Evolutionary conservation across 352 stramenopile genomes (phyloP), one percentile per base, ranked within the genome.

Genomic region (Phytophthora megakarya): DNA sequence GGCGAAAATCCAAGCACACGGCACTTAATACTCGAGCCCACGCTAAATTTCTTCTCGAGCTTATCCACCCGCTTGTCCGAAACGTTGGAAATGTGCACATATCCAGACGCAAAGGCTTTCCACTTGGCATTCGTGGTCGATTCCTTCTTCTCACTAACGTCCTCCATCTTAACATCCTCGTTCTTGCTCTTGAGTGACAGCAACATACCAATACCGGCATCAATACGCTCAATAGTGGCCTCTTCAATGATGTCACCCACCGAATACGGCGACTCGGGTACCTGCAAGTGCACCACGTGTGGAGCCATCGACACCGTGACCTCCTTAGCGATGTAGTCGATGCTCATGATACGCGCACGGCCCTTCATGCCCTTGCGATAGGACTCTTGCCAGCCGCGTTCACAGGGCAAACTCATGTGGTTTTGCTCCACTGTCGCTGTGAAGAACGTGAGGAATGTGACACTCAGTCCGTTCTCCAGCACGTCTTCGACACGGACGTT

Each of bases 401-500:
- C 70, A 54, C 81, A 92, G 16, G 86, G 84, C 55, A 89, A 79
- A 72, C 85, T 95, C 82, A 96, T 90, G 81, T 97, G 89, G 65
- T 91, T 93, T 47, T 94, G 85, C 71, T 97, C 89, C 18, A 97
- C 88, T 3, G 84, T 93, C 21, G 84, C 89, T 30, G 73, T 78
- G 66, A 97, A 97, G 54, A 94, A 96, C 12, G 81, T 92, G 40
- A 97, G 82, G 51, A 96, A 97, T 62, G 90, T 94, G 56, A 97
- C 88, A 28, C 74, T 78, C 19, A 97, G 75, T 1, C 89, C 88
- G 59, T 96, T 96, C 51, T 78, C 68, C 49, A 96, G 72, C 32
- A 96, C 85, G 15, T 95, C 85, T 55, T 98, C 95, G 9, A 99
- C 88, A 39, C 87, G 89, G 19, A 96, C 86, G 66, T 97, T 93